These are phyloP conservation scores for Bocquillonia castaneifolia DNA, from an alignment of 441 rosid genomes.

Conservation along the genomic window DNA sequence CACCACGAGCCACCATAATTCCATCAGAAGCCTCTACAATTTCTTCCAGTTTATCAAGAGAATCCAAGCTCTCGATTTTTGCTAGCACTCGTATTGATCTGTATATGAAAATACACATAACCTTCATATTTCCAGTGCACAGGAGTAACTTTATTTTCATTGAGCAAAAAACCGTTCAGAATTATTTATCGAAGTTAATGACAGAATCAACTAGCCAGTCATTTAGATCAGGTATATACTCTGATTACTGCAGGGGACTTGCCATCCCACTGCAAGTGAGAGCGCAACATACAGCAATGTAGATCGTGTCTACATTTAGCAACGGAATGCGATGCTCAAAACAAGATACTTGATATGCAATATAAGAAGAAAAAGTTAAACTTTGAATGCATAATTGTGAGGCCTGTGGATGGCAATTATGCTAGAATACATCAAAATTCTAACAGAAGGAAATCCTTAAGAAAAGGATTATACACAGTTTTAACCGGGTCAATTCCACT, in stretches of 20 bases:
- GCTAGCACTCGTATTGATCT: slow-evolving; percentile 59
- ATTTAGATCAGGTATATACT: background rate
- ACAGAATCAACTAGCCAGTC: background rate
- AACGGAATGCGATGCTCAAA: background rate
- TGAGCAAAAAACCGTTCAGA: too few species aligned
- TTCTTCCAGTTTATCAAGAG: slow-evolving; percentile 55
- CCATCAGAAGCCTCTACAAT: slow-evolving; percentile 70
- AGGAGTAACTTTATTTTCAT: background rate
- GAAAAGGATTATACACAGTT: background rate
- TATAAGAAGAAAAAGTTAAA: background rate
- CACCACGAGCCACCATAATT: slow-evolving; percentile 74
- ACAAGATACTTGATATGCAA: background rate
- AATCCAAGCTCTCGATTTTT: slow-evolving; percentile 66
- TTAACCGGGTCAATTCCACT: slow-evolving; percentile 10
- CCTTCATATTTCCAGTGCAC: slow-evolving; percentile 32
- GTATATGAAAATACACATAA: slow-evolving; percentile 18
- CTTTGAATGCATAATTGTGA: background rate
- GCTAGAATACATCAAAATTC: slow-evolving; percentile 15
- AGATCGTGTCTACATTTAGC: background rate
- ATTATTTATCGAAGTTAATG: background rate
- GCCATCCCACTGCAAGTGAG: background rate
- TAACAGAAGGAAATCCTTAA: background rate
- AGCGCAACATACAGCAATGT: too few species aligned
- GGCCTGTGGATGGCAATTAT: slow-evolving; percentile 38
- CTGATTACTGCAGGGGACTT: background rate